Conservation (phyloP, 129 eudicot species). For the Flaveria trinervia region DNA sequence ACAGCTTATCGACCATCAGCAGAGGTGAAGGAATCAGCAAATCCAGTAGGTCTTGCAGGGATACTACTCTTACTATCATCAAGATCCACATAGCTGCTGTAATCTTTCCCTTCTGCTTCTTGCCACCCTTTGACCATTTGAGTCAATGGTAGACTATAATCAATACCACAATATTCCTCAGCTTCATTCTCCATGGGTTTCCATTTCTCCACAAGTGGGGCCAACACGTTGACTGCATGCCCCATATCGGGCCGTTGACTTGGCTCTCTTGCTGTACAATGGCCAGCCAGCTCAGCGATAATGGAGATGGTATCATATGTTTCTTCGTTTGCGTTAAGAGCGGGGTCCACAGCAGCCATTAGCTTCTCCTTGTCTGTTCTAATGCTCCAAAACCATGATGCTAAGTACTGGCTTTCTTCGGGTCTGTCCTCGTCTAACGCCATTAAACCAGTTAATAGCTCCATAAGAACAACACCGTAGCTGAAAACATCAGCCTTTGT, state of each 20-base stretch:
- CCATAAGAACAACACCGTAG: slow-evolving; percentile 94
- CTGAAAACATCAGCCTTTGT: slow-evolving; percentile 95
- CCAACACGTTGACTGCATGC: slow-evolving; percentile 79
- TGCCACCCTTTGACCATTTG: slow-evolving; percentile 99
- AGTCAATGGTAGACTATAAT: slow-evolving; percentile 86
- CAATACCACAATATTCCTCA: slow-evolving; percentile 91
- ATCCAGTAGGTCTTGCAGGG: slow-evolving; percentile 92
- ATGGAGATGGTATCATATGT: slow-evolving; percentile 57
- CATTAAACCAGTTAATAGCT: slow-evolving; percentile 89
- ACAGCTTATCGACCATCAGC: slow-evolving; percentile 75
- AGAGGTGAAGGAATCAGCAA: slow-evolving; percentile 93
- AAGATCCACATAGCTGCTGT: slow-evolving; percentile 55
- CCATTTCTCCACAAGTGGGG: slow-evolving; percentile 97
- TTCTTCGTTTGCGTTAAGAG: slow-evolving; percentile 69
- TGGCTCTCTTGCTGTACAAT: slow-evolving; percentile 94
- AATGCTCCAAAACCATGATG: slow-evolving; percentile 90
- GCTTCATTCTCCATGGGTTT: slow-evolving; percentile 75
- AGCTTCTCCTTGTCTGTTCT: slow-evolving; percentile 69
- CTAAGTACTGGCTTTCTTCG: slow-evolving; percentile 92
- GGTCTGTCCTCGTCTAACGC: slow-evolving; percentile 92
- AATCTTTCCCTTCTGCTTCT: slow-evolving; percentile 83
- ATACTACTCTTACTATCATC: slow-evolving; percentile 94
- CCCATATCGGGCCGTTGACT: slow-evolving; percentile 96
- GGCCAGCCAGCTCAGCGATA: slow-evolving; percentile 92
- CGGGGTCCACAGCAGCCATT: slow-evolving; percentile 66